Base-by-base conservation (phyloP, 495 filamentous ascomycete genomes). In the Niebla homalea region DNA sequence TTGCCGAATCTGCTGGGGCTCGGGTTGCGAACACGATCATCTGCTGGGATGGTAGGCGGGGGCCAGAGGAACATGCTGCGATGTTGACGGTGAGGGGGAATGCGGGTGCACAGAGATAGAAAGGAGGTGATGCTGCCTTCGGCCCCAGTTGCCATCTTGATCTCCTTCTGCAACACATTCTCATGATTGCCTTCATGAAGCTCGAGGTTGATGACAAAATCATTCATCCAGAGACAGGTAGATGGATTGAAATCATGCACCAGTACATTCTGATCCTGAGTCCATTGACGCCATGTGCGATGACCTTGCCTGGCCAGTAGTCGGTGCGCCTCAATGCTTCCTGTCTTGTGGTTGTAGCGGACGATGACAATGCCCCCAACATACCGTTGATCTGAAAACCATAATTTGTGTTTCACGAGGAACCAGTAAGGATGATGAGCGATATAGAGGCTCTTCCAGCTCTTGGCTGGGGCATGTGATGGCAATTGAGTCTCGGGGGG, bases 381-480 rank as follows among this genome's bases (percentile, higher is more conserved):
- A 36, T 71, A 64, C n/a, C 76, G 71, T 22, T 62, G 72, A 64
- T 95, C 88, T 29, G 78, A 75, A 57, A 93, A 88, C 90, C 90
- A 97, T 37, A 97, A 64, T 65, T 85, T 87, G 53, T 85, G 67
- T 49, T 74, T 74, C 0, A 84, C 70, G 1, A 97, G 72, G 57
- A 93, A 96, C 84, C 92, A 94, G 57, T 81, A 81, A 1, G 84
- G 81, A 48, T 89, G 73, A 60, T 89, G 82, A 23, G 81, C 73
- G 29, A 75, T 64, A 55, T 84, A 95, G 5, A 97, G 72, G 22
- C 77, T 73, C 49, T 72, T 76, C 61, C 77, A 89, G 15, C 72
- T 78, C 5, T 59, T 53, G 56, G 75, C 86, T 0, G 78, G 78
- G 4, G 70, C 70, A 2, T 81, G 71, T 19, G 71, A 62, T 1